Conservation (phyloP, 2,329 filamentous ascomycete species). For the Alternaria sp. region DNA sequence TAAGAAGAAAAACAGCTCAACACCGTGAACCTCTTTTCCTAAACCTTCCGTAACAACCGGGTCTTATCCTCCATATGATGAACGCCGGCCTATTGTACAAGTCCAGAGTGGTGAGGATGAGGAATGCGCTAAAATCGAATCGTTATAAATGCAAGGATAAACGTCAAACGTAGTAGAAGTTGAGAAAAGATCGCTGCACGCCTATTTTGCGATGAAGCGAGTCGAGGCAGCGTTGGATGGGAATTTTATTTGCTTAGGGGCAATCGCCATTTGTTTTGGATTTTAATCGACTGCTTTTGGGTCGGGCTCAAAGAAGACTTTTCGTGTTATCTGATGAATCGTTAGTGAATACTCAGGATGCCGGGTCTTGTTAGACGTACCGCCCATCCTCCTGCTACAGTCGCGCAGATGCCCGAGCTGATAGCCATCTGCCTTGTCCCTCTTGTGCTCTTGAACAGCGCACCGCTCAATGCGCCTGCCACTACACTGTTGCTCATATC, state of each 20-base stretch:
- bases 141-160: slow-evolving; percentile 24
- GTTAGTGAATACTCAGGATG: not conserved
- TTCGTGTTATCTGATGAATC: slow-evolving; percentile 34
- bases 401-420: slow-evolving; percentile 87
- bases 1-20: slow-evolving; percentile 4
- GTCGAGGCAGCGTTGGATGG: not conserved
- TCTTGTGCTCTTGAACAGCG: slow-evolving; percentile 95
- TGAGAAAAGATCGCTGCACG: slow-evolving; percentile 8
- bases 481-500: slow-evolving; percentile 88
- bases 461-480: slow-evolving; percentile 86
- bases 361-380: slow-evolving; percentile 58
- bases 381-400: slow-evolving; percentile 86
- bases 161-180: slow-evolving; percentile 19
- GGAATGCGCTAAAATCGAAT: slow-evolving; percentile 22
- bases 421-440: slow-evolving; percentile 93
- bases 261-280: not conserved
- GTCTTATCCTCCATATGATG: slow-evolving; percentile 11
- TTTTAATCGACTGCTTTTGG: slow-evolving; percentile 12
- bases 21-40: slow-evolving; percentile 15
- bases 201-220: not conserved
- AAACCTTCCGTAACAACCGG: not conserved
- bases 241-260: not conserved
- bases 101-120: slow-evolving; percentile 29
- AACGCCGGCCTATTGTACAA: slow-evolving; percentile 33
- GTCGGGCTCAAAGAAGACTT: slow-evolving; percentile 41